Evolutionary conservation across 169 alveolate genomes (phyloP).

Genomic region (Toxoplasma gondii): DNA sequence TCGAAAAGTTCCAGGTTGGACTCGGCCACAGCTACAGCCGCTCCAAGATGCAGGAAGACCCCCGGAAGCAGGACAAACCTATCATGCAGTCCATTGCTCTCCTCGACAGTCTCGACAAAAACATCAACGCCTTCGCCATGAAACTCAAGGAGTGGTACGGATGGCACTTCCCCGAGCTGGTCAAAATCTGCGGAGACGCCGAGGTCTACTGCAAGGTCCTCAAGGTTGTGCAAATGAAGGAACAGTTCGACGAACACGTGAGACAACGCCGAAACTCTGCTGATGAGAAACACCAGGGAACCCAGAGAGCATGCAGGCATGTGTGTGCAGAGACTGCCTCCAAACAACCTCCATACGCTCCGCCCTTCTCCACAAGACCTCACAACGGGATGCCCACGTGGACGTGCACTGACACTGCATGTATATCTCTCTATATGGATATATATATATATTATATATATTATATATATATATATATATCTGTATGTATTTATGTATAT

Average conservation of each 20-base stretch:
- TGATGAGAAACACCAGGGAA: neutral
- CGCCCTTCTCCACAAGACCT: too few species aligned
- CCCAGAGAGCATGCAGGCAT: neutral
- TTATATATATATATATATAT: neutral
- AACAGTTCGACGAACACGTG: constrained; percentile 43
- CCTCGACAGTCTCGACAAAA: constrained; percentile 92
- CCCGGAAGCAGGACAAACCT: constrained; percentile 97
- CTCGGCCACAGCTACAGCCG: constrained; percentile 89
- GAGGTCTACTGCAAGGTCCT: constrained; percentile 70
- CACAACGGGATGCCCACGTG: too few species aligned
- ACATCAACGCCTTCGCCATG: constrained; percentile 99
- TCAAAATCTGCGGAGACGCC: constrained; percentile 93
- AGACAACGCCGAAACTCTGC: neutral
- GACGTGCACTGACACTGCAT: too few species aligned
- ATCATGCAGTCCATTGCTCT: constrained; percentile 95
- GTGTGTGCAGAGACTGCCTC: neutral
- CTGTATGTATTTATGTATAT: neutral
- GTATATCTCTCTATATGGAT: too few species aligned
- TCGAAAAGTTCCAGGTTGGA: constrained; percentile 69
- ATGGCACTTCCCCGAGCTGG: constrained; percentile 99
- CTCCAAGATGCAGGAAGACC: constrained; percentile 93
- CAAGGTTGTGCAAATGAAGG: constrained; percentile 35
- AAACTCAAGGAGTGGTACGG: constrained; percentile 97
- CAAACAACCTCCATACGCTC: neutral
- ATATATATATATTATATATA: too few species aligned